A percentile compares a stretch with the other conserved stretches of the same genome.
phyloP scores from a whole-genome alignment of 2,329 filamentous ascomycete species.

The Exophiala xenobiotica region DNA sequence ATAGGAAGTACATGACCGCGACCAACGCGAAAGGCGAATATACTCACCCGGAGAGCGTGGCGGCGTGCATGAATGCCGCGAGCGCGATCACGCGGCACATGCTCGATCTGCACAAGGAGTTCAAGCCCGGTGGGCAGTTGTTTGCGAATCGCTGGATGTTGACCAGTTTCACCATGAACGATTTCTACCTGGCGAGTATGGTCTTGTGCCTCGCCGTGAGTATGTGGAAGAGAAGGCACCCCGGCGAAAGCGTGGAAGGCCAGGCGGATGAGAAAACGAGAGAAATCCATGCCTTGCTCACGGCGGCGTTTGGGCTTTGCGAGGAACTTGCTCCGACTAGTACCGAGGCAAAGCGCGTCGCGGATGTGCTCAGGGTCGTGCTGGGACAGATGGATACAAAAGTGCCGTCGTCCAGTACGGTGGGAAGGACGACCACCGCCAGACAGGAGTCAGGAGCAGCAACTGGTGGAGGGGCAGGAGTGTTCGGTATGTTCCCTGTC shows the following conservation, averaged over 20 bases:
- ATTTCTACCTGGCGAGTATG: slow-evolving; percentile 63
- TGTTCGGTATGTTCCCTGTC: no score
- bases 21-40: slow-evolving; percentile 27
- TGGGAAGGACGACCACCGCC: background rate
- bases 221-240: slow-evolving; percentile 23
- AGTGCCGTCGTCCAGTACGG: no score
- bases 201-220: slow-evolving; percentile 53
- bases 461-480: background rate
- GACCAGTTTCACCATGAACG: slow-evolving; percentile 58
- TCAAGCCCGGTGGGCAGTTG: slow-evolving; percentile 55
- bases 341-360: slow-evolving; percentile 28
- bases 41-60: slow-evolving; percentile 42
- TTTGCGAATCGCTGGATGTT: slow-evolving; percentile 57
- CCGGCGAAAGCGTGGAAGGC: slow-evolving; percentile 2
- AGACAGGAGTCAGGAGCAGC: background rate
- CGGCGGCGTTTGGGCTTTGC: slow-evolving; percentile 24
- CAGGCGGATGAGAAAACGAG: slow-evolving; percentile 27
- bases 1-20: slow-evolving; percentile 50
- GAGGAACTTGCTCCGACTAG: slow-evolving; percentile 25
- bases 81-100: slow-evolving; percentile 51
- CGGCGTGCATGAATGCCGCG: slow-evolving; percentile 49
- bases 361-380: slow-evolving; percentile 22
- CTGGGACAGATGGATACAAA: slow-evolving; percentile 5
- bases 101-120: slow-evolving; percentile 51
- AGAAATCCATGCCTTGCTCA: slow-evolving; percentile 16